Evolutionary conservation across 139 green algal species (phyloP).

Genomic region (Micractinium conductrix): DNA sequence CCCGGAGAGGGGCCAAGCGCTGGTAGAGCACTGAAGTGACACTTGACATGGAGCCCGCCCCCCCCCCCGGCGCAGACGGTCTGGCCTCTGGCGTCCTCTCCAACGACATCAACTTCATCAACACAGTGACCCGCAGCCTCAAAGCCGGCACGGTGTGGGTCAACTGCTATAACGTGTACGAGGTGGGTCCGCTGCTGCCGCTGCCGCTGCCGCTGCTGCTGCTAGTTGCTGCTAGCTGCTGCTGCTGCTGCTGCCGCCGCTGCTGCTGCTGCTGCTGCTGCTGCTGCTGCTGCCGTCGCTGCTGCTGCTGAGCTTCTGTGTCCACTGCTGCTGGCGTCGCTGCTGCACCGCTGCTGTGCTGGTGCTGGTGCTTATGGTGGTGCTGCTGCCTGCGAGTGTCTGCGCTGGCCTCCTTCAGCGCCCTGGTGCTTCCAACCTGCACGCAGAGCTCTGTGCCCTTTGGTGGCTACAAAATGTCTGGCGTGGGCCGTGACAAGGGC

Average conservation of each 20-base stretch:
- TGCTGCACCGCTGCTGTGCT: background rate
- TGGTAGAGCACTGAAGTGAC: too few species aligned
- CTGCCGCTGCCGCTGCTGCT: too few species aligned
- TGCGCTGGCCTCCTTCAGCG: background rate
- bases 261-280: too few species aligned
- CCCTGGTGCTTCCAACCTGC: background rate
- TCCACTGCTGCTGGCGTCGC: too few species aligned
- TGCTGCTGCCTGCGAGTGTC: background rate
- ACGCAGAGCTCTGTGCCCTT: background rate
- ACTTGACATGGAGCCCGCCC: too few species aligned
- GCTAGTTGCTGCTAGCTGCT: too few species aligned
- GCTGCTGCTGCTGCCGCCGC: too few species aligned
- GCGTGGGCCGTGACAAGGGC: background rate
- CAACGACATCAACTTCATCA: constrained; percentile 64
- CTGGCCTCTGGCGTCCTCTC: constrained; percentile 73
- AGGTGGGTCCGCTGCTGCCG: background rate
- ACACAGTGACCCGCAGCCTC: constrained; percentile 60
- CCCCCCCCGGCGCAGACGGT: constrained; percentile 43
- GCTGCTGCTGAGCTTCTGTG: too few species aligned
- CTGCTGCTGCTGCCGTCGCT: too few species aligned
- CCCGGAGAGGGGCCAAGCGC: too few species aligned
- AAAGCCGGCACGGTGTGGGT: constrained; percentile 25
- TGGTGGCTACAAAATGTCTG: background rate
- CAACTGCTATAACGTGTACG: background rate
- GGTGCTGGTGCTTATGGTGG: background rate